These are phyloP conservation scores for Coelastrella sp. DNA, from an alignment of 139 green algal species.

Conservation along the genomic window DNA sequence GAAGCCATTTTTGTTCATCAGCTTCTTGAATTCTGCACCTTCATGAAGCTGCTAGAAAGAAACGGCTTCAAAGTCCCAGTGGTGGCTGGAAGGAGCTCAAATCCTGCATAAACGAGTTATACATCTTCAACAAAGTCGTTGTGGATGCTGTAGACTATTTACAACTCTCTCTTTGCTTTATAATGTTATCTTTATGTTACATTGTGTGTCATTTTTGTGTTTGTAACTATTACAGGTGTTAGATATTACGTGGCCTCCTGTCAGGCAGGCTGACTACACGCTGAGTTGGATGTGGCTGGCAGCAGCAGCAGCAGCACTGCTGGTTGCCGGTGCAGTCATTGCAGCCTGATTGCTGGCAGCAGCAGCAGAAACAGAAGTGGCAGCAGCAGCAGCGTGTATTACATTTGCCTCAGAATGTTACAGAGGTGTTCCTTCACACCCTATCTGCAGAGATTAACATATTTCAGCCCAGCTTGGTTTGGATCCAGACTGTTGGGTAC, in stretches of 20 bases:
- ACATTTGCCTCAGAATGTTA: not conserved
- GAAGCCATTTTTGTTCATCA: not conserved
- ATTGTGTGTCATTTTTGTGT: not conserved
- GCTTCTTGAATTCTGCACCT: not conserved
- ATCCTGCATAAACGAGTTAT: not conserved
- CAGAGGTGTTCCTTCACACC: too few species aligned
- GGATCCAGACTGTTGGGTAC: not conserved
- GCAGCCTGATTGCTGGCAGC: not conserved
- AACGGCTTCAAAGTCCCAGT: not conserved
- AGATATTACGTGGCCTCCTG: conserved; percentile 42
- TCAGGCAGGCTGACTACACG: conserved; percentile 42
- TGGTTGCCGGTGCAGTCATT: not conserved
- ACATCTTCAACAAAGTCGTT: not conserved
- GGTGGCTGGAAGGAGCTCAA: not conserved
- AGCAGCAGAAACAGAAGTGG: not conserved
- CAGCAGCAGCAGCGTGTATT: not conserved
- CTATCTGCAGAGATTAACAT: too few species aligned
- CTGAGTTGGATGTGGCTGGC: not conserved
- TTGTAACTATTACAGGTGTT: conserved; percentile 9
- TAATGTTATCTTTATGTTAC: not conserved
- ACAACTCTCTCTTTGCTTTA: not conserved
- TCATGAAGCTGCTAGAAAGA: too few species aligned
- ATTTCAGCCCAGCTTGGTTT: too few species aligned
- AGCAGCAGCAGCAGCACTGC: conserved; percentile 8
- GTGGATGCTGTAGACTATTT: not conserved